Conservation (phyloP, 176 grass and related monocot species). For the Cenchrus purpureus region DNA sequence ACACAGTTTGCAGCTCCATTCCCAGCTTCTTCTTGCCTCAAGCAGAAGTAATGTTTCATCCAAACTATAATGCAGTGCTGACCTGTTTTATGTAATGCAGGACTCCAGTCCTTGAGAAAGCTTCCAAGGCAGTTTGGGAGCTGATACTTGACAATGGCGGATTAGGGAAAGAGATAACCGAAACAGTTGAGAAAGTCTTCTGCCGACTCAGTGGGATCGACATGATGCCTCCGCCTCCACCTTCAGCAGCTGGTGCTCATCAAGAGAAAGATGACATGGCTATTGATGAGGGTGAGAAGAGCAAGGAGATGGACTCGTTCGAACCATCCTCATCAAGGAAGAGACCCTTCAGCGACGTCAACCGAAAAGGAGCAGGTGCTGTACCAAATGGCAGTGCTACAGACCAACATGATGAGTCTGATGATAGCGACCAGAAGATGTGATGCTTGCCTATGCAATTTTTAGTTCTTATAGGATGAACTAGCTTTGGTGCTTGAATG, state of each 20-base stretch:
- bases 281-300: conserved; percentile 49
- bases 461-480: conserved; percentile 19
- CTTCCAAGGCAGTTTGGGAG: conserved; percentile 90
- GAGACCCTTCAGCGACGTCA: conserved; percentile 52
- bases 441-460: conserved; percentile 1
- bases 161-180: conserved; percentile 84
- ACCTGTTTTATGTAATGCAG: conserved; percentile 58
- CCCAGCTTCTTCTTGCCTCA: background rate
- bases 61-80: background rate
- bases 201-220: conserved; percentile 60
- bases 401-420: conserved; percentile 37
- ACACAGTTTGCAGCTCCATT: conserved; percentile 3
- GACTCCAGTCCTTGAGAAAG: conserved; percentile 94
- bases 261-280: conserved; percentile 42
- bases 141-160: conserved; percentile 73
- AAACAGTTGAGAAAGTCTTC: conserved; percentile 89
- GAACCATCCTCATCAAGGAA: conserved; percentile 61
- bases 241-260: conserved; percentile 28
- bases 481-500: conserved; percentile 32
- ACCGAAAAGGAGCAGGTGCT: conserved; percentile 27
- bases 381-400: conserved; percentile 44
- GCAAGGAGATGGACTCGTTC: conserved; percentile 37
- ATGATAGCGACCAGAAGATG: conserved; percentile 49
- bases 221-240: conserved; percentile 36
- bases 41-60: background rate